These are phyloP conservation scores for Serendipita indica DNA, from an alignment of 768 basidiomycete genomes.

Conservation along the genomic window DNA sequence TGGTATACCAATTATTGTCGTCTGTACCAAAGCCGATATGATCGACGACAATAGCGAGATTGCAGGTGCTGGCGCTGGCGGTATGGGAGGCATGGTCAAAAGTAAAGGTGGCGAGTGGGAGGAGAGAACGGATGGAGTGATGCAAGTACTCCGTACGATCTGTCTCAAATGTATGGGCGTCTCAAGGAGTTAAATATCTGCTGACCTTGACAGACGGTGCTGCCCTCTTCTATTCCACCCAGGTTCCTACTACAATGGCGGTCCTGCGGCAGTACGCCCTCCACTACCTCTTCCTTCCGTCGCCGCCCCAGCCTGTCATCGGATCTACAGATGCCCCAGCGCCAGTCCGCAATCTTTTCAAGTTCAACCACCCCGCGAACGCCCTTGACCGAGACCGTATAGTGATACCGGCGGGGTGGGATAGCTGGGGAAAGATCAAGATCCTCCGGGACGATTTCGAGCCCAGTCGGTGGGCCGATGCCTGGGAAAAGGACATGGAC, in stretches of 20 bases:
- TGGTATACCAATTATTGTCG: conserved; percentile 77
- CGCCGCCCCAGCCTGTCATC: conserved; percentile 36
- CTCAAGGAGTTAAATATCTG: not conserved
- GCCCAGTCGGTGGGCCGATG: conserved; percentile 60
- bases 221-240: conserved; percentile 79
- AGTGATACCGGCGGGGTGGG: conserved; percentile 92
- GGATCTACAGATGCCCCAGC: conserved; percentile 25
- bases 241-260: conserved; percentile 56
- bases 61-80: conserved; percentile 52
- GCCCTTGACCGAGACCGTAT: conserved; percentile 85
- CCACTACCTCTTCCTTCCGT: conserved; percentile 63
- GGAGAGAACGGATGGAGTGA: conserved; percentile 85
- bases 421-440: conserved; percentile 91
- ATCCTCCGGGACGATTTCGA: conserved; percentile 88
- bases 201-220: conserved; percentile 57
- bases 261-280: conserved; percentile 71
- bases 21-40: conserved; percentile 84
- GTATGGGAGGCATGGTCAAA: conserved; percentile 84
- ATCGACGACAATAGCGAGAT: conserved; percentile 73
- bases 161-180: conserved; percentile 71
- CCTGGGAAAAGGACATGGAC: conserved; percentile 57
- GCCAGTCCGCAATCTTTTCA: conserved; percentile 64
- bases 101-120: conserved; percentile 90
- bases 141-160: conserved; percentile 87
- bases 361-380: conserved; percentile 77